These are phyloP conservation scores for Coemansia interrupta DNA, from an alignment of 192 early-diverging fungal genomes.

Conservation along the genomic window DNA sequence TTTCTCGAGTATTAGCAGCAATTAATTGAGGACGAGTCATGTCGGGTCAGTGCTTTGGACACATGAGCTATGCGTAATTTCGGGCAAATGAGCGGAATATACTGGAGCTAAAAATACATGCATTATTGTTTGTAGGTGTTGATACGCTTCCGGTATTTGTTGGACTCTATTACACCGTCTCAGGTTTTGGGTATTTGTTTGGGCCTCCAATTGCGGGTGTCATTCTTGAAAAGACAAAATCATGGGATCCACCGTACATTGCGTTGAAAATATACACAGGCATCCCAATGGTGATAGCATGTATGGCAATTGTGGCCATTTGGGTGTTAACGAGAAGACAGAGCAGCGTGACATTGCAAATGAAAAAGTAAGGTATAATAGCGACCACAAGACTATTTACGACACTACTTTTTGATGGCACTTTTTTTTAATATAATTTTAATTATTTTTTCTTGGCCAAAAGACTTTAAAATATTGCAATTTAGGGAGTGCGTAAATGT, in stretches of 20 bases:
- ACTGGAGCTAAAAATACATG: not conserved
- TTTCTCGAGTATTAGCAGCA: too few relatives aligned
- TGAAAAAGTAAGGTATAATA: not conserved
- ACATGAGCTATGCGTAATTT: not conserved
- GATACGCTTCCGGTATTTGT: slow-evolving; percentile 48
- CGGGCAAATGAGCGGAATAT: too few relatives aligned
- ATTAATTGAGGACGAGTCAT: too few relatives aligned
- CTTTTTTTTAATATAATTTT: slow-evolving; percentile 1
- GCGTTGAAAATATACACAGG: slow-evolving; percentile 45
- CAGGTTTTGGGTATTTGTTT: slow-evolving; percentile 45
- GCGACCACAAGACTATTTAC: too few relatives aligned
- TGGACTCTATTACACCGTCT: slow-evolving; percentile 44
- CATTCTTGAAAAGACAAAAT: slow-evolving; percentile 43
- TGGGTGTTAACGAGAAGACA: slow-evolving; percentile 18
- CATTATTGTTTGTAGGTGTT: slow-evolving; percentile 31
- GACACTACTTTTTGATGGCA: not conserved
- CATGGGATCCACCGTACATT: slow-evolving; percentile 48
- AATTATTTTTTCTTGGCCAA: too few relatives aligned
- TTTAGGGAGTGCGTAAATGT: too few relatives aligned
- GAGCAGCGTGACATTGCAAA: slow-evolving; percentile 3
- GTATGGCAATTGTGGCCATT: slow-evolving; percentile 36
- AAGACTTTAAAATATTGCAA: too few relatives aligned
- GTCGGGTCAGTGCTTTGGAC: not conserved
- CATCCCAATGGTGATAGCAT: slow-evolving; percentile 41
- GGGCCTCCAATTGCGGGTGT: slow-evolving; percentile 49